phyloP scores from a whole-genome alignment of 345 rosid genomes.

The Salix purpurea region DNA sequence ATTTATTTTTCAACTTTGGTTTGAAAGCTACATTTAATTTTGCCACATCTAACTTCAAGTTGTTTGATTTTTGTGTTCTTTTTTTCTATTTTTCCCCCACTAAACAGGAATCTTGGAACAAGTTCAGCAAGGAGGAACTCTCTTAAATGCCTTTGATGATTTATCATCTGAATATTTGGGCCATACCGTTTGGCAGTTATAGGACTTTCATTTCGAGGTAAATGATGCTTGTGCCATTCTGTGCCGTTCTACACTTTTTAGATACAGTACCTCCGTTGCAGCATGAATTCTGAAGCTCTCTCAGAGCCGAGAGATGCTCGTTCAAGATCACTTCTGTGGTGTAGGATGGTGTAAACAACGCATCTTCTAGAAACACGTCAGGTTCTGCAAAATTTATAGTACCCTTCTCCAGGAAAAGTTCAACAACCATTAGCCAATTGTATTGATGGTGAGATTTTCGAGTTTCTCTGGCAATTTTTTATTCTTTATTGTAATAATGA shows the following conservation, averaged over 20 bases:
- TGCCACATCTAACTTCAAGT: background rate
- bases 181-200: background rate
- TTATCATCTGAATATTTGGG: background rate
- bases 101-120: conserved; percentile 61
- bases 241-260: background rate
- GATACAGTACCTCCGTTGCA: background rate
- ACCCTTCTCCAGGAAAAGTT: background rate
- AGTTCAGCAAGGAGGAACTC: conserved; percentile 56
- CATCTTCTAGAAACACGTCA: background rate
- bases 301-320: background rate
- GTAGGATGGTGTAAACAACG: conserved; percentile 4
- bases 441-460: background rate
- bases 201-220: background rate
- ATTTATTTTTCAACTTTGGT: background rate
- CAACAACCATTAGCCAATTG: background rate
- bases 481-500: background rate
- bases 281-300: background rate
- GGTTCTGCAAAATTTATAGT: background rate
- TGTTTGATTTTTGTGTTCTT: background rate
- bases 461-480: background rate
- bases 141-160: conserved; percentile 12
- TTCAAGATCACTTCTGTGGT: background rate
- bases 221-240: background rate
- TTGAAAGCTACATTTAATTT: background rate
- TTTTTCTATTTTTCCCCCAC: background rate